phyloP scores from a whole-genome alignment of 768 basidiomycete genomes.

The Rickenella mellea region DNA sequence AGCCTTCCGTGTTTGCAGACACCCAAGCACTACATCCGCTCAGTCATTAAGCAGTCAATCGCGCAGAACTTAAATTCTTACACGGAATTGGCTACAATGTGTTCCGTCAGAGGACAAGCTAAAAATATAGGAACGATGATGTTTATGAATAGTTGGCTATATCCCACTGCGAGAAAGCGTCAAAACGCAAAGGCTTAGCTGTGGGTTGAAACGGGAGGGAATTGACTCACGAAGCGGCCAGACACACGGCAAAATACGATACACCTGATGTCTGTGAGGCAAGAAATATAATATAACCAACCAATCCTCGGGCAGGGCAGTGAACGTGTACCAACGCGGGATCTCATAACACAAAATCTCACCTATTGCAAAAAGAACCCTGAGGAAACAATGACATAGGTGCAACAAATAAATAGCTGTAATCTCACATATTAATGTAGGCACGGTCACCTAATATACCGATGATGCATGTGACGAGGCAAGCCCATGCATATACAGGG shows the following conservation, averaged over 20 bases:
- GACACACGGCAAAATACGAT: conserved; percentile 65
- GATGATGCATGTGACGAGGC: conserved; percentile 51
- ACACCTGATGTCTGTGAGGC: conserved; percentile 47
- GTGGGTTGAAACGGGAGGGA: background rate
- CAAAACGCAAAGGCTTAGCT: background rate
- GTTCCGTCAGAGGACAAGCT: background rate
- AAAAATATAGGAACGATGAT: background rate
- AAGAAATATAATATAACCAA: conserved; percentile 61
- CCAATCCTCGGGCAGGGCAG: conserved; percentile 25
- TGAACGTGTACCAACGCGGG: conserved; percentile 21
- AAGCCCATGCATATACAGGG: conserved; percentile 69
- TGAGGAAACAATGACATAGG: background rate
- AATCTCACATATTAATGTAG: conserved; percentile 51
- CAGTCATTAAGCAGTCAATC: conserved; percentile 3
- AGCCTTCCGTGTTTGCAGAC: conserved; percentile 62
- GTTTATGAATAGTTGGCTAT: conserved; percentile 37
- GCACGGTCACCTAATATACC: conserved; percentile 58
- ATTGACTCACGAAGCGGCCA: conserved; percentile 56
- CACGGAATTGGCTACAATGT: conserved; percentile 32
- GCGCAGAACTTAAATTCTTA: conserved; percentile 17
- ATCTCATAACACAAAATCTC: conserved; percentile 7
- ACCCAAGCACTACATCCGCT: conserved; percentile 49
- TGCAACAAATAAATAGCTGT: background rate
- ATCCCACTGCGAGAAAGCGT: conserved; percentile 23
- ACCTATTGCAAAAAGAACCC: conserved; percentile 1